Evolutionary conservation across 768 basidiomycete genomes (phyloP).

Genomic region (Panaeolus cyanescens): DNA sequence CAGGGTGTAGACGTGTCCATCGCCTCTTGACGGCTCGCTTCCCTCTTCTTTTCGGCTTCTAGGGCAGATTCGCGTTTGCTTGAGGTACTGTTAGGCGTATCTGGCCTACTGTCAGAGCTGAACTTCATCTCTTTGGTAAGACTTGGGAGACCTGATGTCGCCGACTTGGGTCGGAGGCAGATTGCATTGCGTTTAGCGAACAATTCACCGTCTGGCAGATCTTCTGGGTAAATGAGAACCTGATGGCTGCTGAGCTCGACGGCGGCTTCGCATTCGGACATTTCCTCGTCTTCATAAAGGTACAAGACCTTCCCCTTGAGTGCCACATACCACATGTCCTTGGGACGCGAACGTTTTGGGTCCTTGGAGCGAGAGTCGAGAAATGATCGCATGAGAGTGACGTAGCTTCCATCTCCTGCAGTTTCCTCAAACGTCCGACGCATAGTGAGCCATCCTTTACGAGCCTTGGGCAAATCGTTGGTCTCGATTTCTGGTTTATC

Average conservation of each 20-base stretch:
- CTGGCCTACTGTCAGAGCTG: conserved; percentile 32
- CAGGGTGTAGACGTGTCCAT: conserved; percentile 65
- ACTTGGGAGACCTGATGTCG: conserved; percentile 43
- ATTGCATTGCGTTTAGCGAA: conserved; percentile 91
- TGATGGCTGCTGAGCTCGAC: conserved; percentile 82
- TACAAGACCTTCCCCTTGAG: conserved; percentile 92
- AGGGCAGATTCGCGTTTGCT: conserved; percentile 35
- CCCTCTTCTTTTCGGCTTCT: conserved; percentile 43
- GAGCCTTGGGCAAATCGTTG: conserved; percentile 63
- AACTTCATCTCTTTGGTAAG: conserved; percentile 54
- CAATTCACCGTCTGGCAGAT: conserved; percentile 82
- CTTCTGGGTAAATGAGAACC: conserved; percentile 75
- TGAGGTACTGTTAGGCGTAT: conserved; percentile 24
- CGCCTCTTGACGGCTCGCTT: conserved; percentile 52
- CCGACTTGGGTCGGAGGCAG: conserved; percentile 60
- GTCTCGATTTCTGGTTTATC: conserved; percentile 32
- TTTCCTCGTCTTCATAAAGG: conserved; percentile 90
- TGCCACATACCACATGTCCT: conserved; percentile 91
- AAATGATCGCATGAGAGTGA: conserved; percentile 78
- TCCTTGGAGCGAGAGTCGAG: conserved; percentile 83
- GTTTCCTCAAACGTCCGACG: conserved; percentile 77
- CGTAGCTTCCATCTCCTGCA: conserved; percentile 65
- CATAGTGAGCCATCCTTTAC: conserved; percentile 84
- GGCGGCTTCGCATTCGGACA: conserved; percentile 90
- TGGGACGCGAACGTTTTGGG: conserved; percentile 79